Conservation (phyloP, 257 asterid species). For the Solanum appendiculatum region DNA sequence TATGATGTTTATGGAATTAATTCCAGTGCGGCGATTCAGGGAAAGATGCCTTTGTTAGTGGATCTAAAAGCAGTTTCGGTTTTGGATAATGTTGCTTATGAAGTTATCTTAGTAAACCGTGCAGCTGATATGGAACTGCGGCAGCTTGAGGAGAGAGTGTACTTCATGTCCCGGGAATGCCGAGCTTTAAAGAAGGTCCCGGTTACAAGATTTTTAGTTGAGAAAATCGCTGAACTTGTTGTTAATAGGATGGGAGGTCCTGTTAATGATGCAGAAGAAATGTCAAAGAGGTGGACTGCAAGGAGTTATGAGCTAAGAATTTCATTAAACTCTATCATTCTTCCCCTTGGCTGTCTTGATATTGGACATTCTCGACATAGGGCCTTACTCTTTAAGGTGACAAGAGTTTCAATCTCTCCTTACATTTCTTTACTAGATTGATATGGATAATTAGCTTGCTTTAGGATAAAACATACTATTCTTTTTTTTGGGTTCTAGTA, state of each 20-base stretch:
- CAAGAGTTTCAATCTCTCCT: constrained; percentile 9
- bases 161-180: constrained; percentile 46
- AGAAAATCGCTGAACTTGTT: constrained; percentile 73
- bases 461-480: not conserved
- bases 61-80: constrained; percentile 65
- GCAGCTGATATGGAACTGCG: constrained; percentile 54
- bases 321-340: constrained; percentile 39
- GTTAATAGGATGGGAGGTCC: constrained; percentile 93
- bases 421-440: constrained; percentile 1
- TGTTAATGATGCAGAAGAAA: constrained; percentile 81
- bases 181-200: constrained; percentile 39
- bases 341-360: constrained; percentile 89
- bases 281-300: constrained; percentile 69
- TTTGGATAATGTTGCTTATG: constrained; percentile 48
- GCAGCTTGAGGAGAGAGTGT: constrained; percentile 76
- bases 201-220: constrained; percentile 43
- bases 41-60: constrained; percentile 62
- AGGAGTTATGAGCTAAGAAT: constrained; percentile 59
- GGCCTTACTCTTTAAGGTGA: constrained; percentile 96
- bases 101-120: constrained; percentile 78
- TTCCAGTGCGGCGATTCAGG: constrained; percentile 48
- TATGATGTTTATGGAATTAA: constrained; percentile 78
- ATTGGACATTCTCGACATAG: constrained; percentile 97
- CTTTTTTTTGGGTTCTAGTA: not conserved
- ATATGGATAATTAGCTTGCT: not conserved